Percentiles rank a stretch among this genome's conserved stretches.
Evolutionary conservation across 108 stramenopile genomes (phyloP).

Genomic region (Fistulifera pelliculosa): DNA sequence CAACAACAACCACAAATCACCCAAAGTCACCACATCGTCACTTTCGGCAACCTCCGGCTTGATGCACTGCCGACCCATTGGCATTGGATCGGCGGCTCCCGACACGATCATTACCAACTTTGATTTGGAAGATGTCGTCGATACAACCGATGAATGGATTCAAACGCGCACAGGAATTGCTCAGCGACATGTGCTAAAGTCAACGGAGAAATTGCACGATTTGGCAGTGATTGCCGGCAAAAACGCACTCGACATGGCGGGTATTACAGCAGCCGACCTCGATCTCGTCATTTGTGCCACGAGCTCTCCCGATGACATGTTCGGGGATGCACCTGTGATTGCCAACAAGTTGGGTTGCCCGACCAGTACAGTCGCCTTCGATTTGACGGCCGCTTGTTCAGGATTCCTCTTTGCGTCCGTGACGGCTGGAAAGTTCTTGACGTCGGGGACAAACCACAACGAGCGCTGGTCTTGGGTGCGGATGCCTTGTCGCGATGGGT

Average conservation of each 20-base stretch:
- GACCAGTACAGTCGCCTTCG: constrained; percentile 79
- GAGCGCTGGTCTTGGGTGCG: constrained; percentile 84
- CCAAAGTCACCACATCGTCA: background rate
- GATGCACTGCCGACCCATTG: constrained; percentile 65
- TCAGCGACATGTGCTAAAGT: constrained; percentile 59
- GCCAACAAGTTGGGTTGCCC: constrained; percentile 72
- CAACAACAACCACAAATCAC: too few relatives aligned
- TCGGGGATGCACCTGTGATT: constrained; percentile 89
- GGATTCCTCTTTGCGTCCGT: constrained; percentile 92
- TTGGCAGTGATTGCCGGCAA: constrained; percentile 44
- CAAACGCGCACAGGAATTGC: constrained; percentile 86
- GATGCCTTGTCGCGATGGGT: constrained; percentile 92
- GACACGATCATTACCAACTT: constrained; percentile 69
- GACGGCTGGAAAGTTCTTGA: constrained; percentile 85
- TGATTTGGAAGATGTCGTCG: constrained; percentile 85
- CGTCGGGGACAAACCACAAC: constrained; percentile 34
- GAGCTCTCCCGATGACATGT: constrained; percentile 90
- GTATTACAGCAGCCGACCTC: constrained; percentile 56
- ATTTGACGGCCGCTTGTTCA: constrained; percentile 92
- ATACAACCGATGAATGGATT: constrained; percentile 97
- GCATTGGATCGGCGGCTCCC: constrained; percentile 75
- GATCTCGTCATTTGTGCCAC: constrained; percentile 89
- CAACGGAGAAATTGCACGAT: constrained; percentile 35
- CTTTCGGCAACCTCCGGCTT: constrained; percentile 29
- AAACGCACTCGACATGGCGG: constrained; percentile 72